Conservation (phyloP, 768 basidiomycete genomes). For the Plicaturopsis crispa region DNA sequence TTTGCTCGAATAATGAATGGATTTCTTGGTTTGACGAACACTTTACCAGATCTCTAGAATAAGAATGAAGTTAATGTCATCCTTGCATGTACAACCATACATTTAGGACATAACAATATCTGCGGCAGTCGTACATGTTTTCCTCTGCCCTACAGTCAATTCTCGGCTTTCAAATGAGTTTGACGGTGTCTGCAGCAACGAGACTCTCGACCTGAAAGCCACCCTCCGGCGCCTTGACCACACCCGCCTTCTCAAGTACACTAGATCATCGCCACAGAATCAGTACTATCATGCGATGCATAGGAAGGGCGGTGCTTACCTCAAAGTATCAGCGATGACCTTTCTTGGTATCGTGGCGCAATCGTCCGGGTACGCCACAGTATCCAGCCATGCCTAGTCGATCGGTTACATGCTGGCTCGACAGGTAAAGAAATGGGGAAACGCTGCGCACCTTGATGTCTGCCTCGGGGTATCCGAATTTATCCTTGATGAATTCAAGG, state of each 20-base stretch:
- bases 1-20: too few relatives aligned
- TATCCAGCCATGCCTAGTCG: constrained; percentile 72
- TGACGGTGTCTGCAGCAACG: constrained; percentile 46
- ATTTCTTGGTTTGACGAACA: too few relatives aligned
- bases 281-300: constrained; percentile 3
- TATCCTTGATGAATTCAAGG: constrained; percentile 67
- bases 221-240: constrained; percentile 47
- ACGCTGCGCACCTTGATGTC: constrained; percentile 59
- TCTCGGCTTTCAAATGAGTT: too few relatives aligned
- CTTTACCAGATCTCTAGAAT: too few relatives aligned
- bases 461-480: constrained; percentile 74
- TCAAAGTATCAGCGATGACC: constrained; percentile 64
- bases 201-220: constrained; percentile 53
- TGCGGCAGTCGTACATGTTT: too few relatives aligned
- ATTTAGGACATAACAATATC: too few relatives aligned
- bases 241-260: constrained; percentile 70
- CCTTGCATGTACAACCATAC: too few relatives aligned
- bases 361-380: constrained; percentile 67
- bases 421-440: background rate
- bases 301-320: constrained; percentile 31
- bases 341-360: constrained; percentile 56
- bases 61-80: too few relatives aligned
- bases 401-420: background rate
- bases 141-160: too few relatives aligned
- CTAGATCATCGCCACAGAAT: constrained; percentile 30